Evolutionary conservation across 1,284 basidiomycete species (phyloP).

Genomic region (Schizophyllum amplum): DNA sequence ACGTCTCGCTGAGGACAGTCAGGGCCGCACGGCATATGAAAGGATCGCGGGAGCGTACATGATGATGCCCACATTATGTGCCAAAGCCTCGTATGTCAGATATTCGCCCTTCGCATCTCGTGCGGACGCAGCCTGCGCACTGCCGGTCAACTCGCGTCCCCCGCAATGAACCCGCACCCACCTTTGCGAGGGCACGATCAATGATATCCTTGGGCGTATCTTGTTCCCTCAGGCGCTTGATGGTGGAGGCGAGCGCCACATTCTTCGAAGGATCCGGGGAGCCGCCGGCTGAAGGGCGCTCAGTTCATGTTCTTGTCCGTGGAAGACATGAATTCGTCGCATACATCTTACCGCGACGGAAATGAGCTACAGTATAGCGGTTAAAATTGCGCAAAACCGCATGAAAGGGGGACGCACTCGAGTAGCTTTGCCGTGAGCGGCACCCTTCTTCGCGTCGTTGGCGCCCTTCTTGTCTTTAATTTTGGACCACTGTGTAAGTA

Average conservation of each 20-base stretch:
- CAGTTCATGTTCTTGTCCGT: slow-evolving; percentile 7
- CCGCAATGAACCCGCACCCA: slow-evolving; percentile 20
- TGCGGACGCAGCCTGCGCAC: slow-evolving; percentile 37
- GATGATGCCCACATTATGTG: slow-evolving; percentile 63
- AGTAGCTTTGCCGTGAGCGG: slow-evolving; percentile 49
- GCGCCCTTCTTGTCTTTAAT: slow-evolving; percentile 77
- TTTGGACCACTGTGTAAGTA: slow-evolving; percentile 69
- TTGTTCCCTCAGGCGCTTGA: slow-evolving; percentile 46
- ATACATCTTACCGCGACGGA: slow-evolving; percentile 35
- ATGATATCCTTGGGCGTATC: slow-evolving; percentile 78
- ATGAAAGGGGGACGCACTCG: slow-evolving; percentile 35
- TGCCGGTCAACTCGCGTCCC: slow-evolving; percentile 1
- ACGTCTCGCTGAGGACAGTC: slow-evolving; percentile 52
- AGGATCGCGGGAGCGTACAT: slow-evolving; percentile 46
- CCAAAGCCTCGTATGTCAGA: slow-evolving; percentile 68
- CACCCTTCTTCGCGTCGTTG: slow-evolving; percentile 60
- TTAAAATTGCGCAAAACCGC: slow-evolving; percentile 53
- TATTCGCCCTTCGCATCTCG: slow-evolving; percentile 44
- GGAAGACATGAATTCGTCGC: neutral
- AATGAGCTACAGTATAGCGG: slow-evolving; percentile 35
- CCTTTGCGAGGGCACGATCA: slow-evolving; percentile 62
- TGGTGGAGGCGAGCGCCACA: slow-evolving; percentile 46
- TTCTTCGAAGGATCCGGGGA: slow-evolving; percentile 63
- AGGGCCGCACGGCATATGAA: neutral
- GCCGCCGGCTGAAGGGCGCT: slow-evolving; percentile 41